Evolutionary conservation across 1,139 yeast genomes (phyloP).

Genomic region (Tardiomyces blankii): DNA sequence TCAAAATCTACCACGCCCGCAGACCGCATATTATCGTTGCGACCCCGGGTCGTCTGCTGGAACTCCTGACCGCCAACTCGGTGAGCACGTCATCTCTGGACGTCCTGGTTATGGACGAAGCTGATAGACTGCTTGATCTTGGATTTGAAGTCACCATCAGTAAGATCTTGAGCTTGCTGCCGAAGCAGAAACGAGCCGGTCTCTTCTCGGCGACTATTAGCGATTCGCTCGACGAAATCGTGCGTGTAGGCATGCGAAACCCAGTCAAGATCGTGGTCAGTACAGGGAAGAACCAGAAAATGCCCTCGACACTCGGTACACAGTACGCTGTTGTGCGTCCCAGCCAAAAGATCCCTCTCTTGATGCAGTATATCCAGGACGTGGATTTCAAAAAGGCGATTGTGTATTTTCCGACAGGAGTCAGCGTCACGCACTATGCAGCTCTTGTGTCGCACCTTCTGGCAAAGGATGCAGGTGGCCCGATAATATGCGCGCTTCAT

Average conservation of each 20-base stretch:
- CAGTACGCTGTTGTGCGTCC: slow-evolving; percentile 52
- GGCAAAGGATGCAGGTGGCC: slow-evolving; percentile 15
- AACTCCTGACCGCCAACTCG: slow-evolving; percentile 41
- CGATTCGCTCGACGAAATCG: slow-evolving; percentile 51
- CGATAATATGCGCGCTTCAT: slow-evolving; percentile 33
- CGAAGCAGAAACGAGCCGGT: slow-evolving; percentile 90
- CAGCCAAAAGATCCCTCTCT: slow-evolving; percentile 39
- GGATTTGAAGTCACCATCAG: slow-evolving; percentile 68
- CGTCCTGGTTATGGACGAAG: slow-evolving; percentile 79
- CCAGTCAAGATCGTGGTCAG: slow-evolving; percentile 40
- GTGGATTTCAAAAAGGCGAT: slow-evolving; percentile 50
- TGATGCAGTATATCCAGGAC: slow-evolving; percentile 43
- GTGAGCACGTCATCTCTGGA: slow-evolving; percentile 45
- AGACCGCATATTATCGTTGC: slow-evolving; percentile 59
- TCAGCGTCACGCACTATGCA: slow-evolving; percentile 37
- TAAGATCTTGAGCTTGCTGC: slow-evolving; percentile 53
- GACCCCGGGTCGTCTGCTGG: slow-evolving; percentile 85
- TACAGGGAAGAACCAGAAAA: slow-evolving; percentile 62
- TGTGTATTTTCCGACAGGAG: slow-evolving; percentile 71
- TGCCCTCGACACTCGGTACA: slow-evolving; percentile 64
- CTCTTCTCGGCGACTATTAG: slow-evolving; percentile 86
- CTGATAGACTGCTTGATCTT: slow-evolving; percentile 74
- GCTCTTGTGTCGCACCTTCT: slow-evolving; percentile 7
- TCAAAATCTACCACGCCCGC: slow-evolving; percentile 36
- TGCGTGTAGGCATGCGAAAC: slow-evolving; percentile 52